Evolutionary conservation across 352 stramenopile genomes (phyloP).

Genomic region (Phytopythium chamaehyphon): DNA sequence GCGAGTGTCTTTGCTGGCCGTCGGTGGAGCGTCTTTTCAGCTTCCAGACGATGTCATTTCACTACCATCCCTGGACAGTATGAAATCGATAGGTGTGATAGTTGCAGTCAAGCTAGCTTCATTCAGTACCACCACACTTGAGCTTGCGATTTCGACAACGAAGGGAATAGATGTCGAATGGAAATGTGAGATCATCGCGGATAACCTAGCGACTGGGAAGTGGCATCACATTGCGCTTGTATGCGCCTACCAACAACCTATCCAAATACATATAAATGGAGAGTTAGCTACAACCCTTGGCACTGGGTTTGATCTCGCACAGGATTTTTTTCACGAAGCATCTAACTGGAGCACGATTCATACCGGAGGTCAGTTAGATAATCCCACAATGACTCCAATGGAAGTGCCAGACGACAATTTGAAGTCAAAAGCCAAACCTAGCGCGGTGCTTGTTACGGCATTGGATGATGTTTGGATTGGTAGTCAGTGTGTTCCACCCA

Average conservation of each 20-base stretch:
- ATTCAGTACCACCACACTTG: too few relatives aligned
- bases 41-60: not conserved
- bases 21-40: not conserved
- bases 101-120: not conserved
- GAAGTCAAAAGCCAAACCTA: too few relatives aligned
- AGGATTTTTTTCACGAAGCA: constrained; percentile 4
- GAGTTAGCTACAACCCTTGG: not conserved
- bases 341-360: constrained; percentile 1
- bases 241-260: not conserved
- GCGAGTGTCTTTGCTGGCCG: not conserved
- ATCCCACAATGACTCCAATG: not conserved
- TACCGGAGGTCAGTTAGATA: not conserved
- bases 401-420: not conserved
- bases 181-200: too few relatives aligned
- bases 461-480: constrained; percentile 34
- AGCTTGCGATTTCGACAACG: too few relatives aligned
- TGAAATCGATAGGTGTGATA: not conserved
- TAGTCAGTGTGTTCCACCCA: not conserved
- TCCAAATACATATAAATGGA: constrained; percentile 1
- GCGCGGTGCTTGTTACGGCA: not conserved
- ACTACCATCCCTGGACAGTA: not conserved
- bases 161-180: too few relatives aligned
- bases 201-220: too few relatives aligned
- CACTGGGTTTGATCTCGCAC: not conserved
- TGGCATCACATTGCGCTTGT: too few relatives aligned